These are phyloP conservation scores for Trichosanthes truncata DNA, from an alignment of 306 rosid species.

Conservation along the genomic window DNA sequence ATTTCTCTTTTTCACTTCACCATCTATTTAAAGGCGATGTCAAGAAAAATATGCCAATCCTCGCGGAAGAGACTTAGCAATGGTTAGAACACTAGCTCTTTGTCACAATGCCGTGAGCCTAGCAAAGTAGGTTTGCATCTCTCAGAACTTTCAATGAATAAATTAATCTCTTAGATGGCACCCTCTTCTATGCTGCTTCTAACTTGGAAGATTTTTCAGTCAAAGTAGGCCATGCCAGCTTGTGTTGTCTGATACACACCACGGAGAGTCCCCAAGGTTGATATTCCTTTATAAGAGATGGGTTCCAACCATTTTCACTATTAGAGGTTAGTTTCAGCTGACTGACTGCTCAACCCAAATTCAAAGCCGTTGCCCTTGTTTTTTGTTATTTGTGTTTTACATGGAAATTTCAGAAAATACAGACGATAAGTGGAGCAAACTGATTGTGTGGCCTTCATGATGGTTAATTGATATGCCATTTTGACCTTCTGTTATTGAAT, in stretches of 20 bases:
- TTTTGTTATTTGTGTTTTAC: background rate
- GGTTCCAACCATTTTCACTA: slow-evolving; percentile 59
- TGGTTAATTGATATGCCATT: background rate
- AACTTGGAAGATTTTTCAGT: slow-evolving; percentile 16
- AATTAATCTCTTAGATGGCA: background rate
- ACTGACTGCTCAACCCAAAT: background rate
- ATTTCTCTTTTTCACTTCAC: background rate
- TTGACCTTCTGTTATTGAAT: background rate
- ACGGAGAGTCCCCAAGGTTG: slow-evolving; percentile 68
- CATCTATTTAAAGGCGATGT: slow-evolving; percentile 39
- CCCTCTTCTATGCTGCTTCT: background rate
- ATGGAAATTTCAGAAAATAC: background rate
- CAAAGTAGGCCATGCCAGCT: slow-evolving; percentile 65
- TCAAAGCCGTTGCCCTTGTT: background rate
- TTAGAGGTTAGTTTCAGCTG: slow-evolving; percentile 39
- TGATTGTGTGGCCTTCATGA: background rate
- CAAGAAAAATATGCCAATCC: slow-evolving; percentile 53
- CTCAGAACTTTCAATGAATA: background rate
- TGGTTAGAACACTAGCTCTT: slow-evolving; percentile 77
- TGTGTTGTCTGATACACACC: slow-evolving; percentile 70
- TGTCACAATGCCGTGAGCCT: slow-evolving; percentile 60
- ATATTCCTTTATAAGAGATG: slow-evolving; percentile 87
- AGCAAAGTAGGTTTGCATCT: slow-evolving; percentile 51
- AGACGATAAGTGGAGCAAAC: background rate
- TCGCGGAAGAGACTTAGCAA: slow-evolving; percentile 76